phyloP scores from a whole-genome alignment of 208 protist species.

The Trypanosoma theileri region DNA sequence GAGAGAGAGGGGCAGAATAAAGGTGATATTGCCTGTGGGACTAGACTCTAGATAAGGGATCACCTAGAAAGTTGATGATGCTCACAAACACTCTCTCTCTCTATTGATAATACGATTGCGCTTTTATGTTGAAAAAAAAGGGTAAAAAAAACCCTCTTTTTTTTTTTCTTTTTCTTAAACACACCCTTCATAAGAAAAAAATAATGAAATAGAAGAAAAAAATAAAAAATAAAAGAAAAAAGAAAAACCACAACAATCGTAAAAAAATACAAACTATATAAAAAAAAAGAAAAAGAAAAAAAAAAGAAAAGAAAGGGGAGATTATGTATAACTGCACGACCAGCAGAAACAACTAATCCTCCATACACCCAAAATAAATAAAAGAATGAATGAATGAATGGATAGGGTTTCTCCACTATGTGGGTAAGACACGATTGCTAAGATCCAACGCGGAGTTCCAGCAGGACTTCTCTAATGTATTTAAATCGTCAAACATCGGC shows the following conservation, averaged over 20 bases:
- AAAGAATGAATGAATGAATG: slow-evolving; percentile 15
- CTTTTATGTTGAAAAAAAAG: too few relatives aligned
- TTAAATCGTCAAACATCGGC: slow-evolving; percentile 36
- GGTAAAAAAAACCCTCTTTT: too few relatives aligned
- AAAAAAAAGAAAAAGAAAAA: background rate
- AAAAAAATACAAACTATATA: background rate
- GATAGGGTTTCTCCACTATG: slow-evolving; percentile 15
- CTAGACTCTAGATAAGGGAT: too few relatives aligned
- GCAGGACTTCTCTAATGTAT: slow-evolving; percentile 26
- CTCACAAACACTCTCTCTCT: too few relatives aligned
- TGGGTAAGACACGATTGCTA: slow-evolving; percentile 36
- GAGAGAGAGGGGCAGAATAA: too few relatives aligned
- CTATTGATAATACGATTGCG: too few relatives aligned
- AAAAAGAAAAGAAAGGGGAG: background rate
- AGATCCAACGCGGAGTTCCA: slow-evolving; percentile 55
- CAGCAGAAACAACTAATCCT: background rate
- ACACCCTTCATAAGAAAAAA: background rate
- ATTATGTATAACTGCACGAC: background rate
- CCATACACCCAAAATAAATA: background rate
- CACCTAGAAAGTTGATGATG: too few relatives aligned
- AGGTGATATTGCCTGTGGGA: too few relatives aligned
- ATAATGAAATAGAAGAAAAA: background rate
- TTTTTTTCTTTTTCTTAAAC: background rate
- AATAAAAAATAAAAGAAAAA: background rate
- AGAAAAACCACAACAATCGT: background rate